These are phyloP conservation scores for Metschnikowia shivogae DNA, from an alignment of 805 yeast genomes.

Conservation along the genomic window DNA sequence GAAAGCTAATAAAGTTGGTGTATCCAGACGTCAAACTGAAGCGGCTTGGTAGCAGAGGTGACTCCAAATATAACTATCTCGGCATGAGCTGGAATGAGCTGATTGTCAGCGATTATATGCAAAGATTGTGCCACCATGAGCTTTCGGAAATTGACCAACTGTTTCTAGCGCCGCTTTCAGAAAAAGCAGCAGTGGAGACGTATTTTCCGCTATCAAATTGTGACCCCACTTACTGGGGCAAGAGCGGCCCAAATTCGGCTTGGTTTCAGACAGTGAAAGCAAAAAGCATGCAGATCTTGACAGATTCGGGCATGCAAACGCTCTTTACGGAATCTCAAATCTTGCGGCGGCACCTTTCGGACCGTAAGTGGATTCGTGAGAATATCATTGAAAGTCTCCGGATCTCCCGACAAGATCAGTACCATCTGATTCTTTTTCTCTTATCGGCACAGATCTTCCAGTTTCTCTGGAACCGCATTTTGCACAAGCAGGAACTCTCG, in stretches of 20 bases:
- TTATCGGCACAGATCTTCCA: neutral
- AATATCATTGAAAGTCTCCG: neutral
- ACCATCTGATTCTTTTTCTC: neutral
- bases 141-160: conserved; percentile 27
- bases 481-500: conserved; percentile 1
- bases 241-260: neutral
- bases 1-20: conserved; percentile 38
- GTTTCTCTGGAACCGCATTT: neutral
- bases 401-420: neutral
- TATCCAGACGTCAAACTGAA: conserved; percentile 36
- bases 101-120: conserved; percentile 29
- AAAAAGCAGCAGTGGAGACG: neutral
- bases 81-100: conserved; percentile 40
- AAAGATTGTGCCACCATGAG: conserved; percentile 30
- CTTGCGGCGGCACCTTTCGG: neutral
- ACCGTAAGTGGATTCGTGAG: neutral
- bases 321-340: neutral
- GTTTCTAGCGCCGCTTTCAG: conserved; percentile 14
- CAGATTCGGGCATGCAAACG: neutral
- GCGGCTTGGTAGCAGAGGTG: conserved; percentile 41
- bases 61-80: conserved; percentile 39
- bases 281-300: neutral
- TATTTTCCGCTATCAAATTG: neutral
- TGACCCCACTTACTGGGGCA: conserved; percentile 1
- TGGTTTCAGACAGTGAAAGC: neutral